Evolutionary conservation across 495 filamentous ascomycete genomes (phyloP), one percentile per base, ranked within the genome.

Genomic region (Podospora didyma): DNA sequence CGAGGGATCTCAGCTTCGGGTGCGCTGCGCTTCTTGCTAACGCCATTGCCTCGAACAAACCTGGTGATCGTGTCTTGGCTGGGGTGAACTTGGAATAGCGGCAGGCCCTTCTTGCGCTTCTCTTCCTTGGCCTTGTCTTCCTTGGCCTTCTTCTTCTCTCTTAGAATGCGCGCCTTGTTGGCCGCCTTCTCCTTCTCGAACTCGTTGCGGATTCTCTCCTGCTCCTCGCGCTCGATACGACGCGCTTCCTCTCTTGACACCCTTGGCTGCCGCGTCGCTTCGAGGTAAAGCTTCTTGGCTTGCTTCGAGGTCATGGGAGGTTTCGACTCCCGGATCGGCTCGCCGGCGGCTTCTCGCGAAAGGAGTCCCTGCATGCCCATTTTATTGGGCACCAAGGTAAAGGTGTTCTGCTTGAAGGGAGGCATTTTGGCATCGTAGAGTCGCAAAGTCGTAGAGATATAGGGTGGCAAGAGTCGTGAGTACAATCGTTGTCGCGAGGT

Each of bases 221-320:
- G 73, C 34, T 77, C 75, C n/a, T 71, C 68, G 4, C 64, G 63
- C 37, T 77, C 74, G 19, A 69, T 51, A 1, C 69, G 70, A 19
- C 73, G 69, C 54, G 64, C 66, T 53, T 79, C 76, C 41, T 64
- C 69, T 52, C 69, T 73, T 51, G 72, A 70, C 23, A 77, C 45
- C 37, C 67, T 69, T 3, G 72, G 72, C 9, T 53, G 63, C 31
- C 62, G 61, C 22, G 62, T 77, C 0, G 58, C 49, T 37, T 72
- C 56, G 3, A 56, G 54, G 51, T 76, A 74, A 10, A 64, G 57
- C 45, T 77, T 75, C 62, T 72, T 68, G 11, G 68, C 71, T 53
- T 77, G 70, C 34, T 76, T 77, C 0, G 71, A 69, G 20, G 75
- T 79, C 76, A 78, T 79, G 49, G 49, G 21, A n/a, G n/a, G n/a